phyloP scores from a whole-genome alignment of 2,329 filamentous ascomycete genomes.

The Colletotrichum abscissum region DNA sequence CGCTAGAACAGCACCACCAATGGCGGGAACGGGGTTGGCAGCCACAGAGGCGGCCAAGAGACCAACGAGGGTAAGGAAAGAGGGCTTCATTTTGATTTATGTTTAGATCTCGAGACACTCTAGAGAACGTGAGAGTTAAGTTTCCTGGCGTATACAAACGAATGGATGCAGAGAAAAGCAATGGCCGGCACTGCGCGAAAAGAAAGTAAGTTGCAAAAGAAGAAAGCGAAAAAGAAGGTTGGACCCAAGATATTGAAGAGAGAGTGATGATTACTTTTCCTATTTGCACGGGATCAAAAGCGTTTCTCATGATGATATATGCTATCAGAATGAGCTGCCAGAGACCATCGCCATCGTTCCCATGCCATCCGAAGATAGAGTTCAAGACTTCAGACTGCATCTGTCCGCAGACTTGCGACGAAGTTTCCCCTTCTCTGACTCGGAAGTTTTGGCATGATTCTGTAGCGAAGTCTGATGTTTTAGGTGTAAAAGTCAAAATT shows the following conservation, averaged over 20 bases:
- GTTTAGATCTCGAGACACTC: neutral
- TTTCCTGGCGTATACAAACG: conserved; percentile 2
- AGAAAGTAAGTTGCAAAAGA: conserved; percentile 5
- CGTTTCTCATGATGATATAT: conserved; percentile 1
- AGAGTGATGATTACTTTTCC: neutral
- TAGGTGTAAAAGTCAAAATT: conserved; percentile 1
- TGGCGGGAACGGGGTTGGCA: conserved; percentile 15
- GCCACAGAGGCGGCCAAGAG: conserved; percentile 26
- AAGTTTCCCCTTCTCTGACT: conserved; percentile 8
- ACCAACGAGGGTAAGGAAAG: conserved; percentile 21
- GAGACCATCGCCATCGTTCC: neutral
- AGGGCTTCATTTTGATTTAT: conserved; percentile 20
- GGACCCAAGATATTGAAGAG: neutral
- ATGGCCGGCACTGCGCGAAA: conserved; percentile 32
- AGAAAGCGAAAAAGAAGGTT: neutral
- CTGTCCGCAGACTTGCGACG: conserved; percentile 23
- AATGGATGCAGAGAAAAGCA: conserved; percentile 25
- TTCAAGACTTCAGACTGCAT: conserved; percentile 25
- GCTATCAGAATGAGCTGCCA: neutral
- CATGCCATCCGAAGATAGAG: conserved; percentile 23
- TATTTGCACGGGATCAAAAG: fast-evolving
- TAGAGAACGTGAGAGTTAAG: conserved; percentile 2
- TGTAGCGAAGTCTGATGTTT: neutral
- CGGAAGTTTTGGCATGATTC: conserved; percentile 1
- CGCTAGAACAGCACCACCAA: neutral